These are phyloP conservation scores for Orbilia brochopaga DNA, from an alignment of 2,329 filamentous ascomycete species.

Conservation along the genomic window DNA sequence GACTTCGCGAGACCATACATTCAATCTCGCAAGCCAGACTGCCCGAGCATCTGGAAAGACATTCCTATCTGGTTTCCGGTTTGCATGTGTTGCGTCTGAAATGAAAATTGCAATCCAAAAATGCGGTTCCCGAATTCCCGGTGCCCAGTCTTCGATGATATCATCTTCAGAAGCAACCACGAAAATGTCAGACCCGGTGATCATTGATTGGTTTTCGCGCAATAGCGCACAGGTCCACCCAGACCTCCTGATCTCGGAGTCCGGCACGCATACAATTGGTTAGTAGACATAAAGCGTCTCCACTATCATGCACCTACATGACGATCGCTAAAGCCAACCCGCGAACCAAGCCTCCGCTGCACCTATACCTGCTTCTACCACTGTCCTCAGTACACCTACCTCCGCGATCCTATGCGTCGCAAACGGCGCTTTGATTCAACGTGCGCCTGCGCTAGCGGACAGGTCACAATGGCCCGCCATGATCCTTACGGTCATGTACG, in stretches of 20 bases:
- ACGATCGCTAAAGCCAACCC: slow-evolving; percentile 1
- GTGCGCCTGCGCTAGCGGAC: slow-evolving; percentile 12
- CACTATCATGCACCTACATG: not conserved
- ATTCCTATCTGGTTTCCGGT: too few relatives aligned
- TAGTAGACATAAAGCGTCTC: not conserved
- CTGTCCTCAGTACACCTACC: slow-evolving; percentile 23
- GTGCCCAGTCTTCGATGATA: not conserved
- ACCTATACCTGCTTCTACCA: slow-evolving; percentile 16
- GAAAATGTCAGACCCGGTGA: slow-evolving; percentile 29
- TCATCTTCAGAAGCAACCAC: not conserved
- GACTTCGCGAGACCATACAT: too few relatives aligned
- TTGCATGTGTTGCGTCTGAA: too few relatives aligned
- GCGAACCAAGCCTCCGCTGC: slow-evolving; percentile 11
- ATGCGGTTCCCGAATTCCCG: not conserved
- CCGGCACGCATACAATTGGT: slow-evolving; percentile 20
- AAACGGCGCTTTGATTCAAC: slow-evolving; percentile 20
- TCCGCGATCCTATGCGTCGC: slow-evolving; percentile 18
- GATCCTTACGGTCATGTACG: slow-evolving; percentile 82
- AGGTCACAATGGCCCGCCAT: slow-evolving; percentile 58
- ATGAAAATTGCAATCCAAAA: not conserved
- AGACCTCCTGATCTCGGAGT: slow-evolving; percentile 11
- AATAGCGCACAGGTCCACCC: slow-evolving; percentile 29
- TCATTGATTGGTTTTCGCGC: slow-evolving; percentile 30
- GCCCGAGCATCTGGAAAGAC: too few relatives aligned
- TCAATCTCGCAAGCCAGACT: too few relatives aligned